Base-by-base conservation (phyloP, 2,329 filamentous ascomycete species). In the Botrytis medusae region DNA sequence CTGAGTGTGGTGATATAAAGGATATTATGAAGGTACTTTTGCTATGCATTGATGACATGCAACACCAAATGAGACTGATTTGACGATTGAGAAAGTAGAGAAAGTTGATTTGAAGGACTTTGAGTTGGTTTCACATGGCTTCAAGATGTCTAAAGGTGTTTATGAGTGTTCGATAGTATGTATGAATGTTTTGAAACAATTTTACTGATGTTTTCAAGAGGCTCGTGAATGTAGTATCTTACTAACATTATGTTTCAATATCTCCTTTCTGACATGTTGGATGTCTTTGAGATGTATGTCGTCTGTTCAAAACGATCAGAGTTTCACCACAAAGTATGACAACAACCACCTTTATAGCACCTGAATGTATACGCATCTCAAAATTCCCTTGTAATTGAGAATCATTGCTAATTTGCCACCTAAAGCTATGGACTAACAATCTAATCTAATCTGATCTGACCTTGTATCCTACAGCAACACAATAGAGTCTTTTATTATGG, bases 311-410 rank as follows among this genome's bases (percentile, higher is more conserved):
- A 29, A 18, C 22, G 20, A 2, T 4, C 20, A 4, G 2, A 22
- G 4, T 9, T 63, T 0, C 1, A 0, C 2, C 4, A 2, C 25
- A 54, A 2, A 2, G 5, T 16, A 9, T 8, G 6, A 6, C n/a
- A 29, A 16, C 25, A 1, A 8, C n/a, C n/a, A 29, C 14, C n/a
- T 54, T 1, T 29, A 3, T 29, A 18, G 25, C 16, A 18, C 29
- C n/a, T 29, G 29, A 6, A 18, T 54, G 25, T 6, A 54, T 3
- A 54, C 7, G 2, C 0, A 54, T 0, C 5, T 16, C 48, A 54
- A 5, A n/a, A 54, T 54, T 54, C 25, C 12, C 2, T 54, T 54
- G 12, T 16, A 1, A 54, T n/a, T 10, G 2, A 7, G 5, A 14
- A 16, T 29, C 7, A 4, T 54, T 29, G 6, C n/a, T 18, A 8